Conservation (phyloP, 495 filamentous ascomycete genomes). For the Evernia prunastri region DNA sequence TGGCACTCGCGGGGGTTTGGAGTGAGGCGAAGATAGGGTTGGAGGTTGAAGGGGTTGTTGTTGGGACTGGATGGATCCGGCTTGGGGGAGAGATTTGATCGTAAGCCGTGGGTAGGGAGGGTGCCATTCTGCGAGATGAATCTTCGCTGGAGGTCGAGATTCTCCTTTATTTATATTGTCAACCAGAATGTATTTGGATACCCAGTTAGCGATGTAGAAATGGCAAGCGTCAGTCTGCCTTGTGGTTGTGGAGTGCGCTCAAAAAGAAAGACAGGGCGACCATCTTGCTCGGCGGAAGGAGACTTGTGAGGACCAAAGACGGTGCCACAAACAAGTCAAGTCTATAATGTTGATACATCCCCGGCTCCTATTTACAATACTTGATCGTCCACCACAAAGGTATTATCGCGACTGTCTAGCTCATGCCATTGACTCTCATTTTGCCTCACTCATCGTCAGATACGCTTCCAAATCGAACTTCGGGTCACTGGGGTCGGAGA, state of each 20-base stretch:
- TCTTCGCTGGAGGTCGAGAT: background rate
- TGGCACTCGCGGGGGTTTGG: background rate
- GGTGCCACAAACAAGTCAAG: background rate
- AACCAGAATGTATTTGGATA: background rate
- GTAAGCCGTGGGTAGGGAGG: too few species aligned
- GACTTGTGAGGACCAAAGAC: background rate
- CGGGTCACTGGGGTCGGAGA: constrained; percentile 74
- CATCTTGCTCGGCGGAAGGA: background rate
- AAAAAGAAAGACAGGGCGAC: background rate
- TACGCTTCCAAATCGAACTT: constrained; percentile 88
- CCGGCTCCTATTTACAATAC: constrained; percentile 8
- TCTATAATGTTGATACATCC: constrained; percentile 8
- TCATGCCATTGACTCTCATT: constrained; percentile 28
- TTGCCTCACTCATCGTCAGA: constrained; percentile 55
- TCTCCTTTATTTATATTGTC: background rate
- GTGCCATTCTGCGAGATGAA: background rate
- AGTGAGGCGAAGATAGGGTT: background rate
- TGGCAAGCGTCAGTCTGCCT: background rate
- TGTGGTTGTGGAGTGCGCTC: background rate
- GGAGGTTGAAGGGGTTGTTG: background rate
- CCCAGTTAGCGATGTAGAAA: background rate
- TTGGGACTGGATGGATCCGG: background rate
- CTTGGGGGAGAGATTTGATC: background rate
- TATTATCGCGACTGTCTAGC: background rate
- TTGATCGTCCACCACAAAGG: background rate